phyloP scores from a whole-genome alignment of 2,329 filamentous ascomycete genomes.

The Cercospora zeina region DNA sequence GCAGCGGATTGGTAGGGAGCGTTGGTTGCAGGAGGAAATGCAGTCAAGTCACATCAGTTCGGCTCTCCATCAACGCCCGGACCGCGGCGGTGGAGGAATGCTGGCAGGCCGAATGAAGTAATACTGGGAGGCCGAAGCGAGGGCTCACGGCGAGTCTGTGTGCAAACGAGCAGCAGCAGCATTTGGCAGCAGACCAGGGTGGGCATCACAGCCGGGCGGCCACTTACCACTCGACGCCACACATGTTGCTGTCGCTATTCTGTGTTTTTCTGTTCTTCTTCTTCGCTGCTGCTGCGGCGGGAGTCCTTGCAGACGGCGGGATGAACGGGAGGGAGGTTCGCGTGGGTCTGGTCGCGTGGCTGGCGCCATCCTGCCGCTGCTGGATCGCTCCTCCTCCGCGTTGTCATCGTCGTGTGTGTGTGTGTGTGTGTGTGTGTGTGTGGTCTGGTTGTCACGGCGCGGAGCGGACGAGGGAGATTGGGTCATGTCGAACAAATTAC shows the following conservation, averaged over 20 bases:
- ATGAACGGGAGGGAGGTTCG: neutral
- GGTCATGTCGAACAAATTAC: neutral
- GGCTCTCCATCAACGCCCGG: constrained; percentile 36
- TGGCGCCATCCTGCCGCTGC: neutral
- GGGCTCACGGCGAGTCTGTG: constrained; percentile 10
- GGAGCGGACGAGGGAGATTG: too few relatives aligned
- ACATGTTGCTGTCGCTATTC: neutral
- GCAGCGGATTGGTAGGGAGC: constrained; percentile 24
- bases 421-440: too few relatives aligned
- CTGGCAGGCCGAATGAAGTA: constrained; percentile 23
- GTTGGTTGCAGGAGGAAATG: constrained; percentile 29
- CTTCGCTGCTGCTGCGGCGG: constrained; percentile 10
- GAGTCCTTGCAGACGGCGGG: constrained; percentile 3
- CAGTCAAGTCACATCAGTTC: constrained; percentile 28
- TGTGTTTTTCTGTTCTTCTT: too few relatives aligned
- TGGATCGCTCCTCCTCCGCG: neutral
- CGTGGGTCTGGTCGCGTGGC: neutral
- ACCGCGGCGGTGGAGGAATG: constrained; percentile 16
- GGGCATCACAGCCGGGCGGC: constrained; percentile 6
- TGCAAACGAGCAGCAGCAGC: constrained; percentile 21
- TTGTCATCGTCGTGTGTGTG: too few relatives aligned
- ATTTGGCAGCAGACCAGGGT: neutral
- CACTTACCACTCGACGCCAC: constrained; percentile 17
- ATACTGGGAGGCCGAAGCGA: constrained; percentile 15
- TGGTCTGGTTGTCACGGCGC: too few relatives aligned